Conservation (phyloP, 768 basidiomycete species). For the Arthromyces matolae region DNA sequence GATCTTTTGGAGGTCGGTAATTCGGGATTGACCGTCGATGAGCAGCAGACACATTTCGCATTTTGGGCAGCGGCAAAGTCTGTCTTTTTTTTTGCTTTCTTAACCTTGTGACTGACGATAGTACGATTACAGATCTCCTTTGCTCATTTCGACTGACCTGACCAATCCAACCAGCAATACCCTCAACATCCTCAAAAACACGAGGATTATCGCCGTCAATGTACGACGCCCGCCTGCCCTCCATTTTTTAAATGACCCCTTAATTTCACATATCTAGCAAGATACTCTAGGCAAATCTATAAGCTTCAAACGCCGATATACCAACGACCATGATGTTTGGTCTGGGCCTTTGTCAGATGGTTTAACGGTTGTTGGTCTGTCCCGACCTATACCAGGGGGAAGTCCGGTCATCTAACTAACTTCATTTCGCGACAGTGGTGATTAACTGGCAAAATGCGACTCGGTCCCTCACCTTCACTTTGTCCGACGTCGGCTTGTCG, state of each 20-base stretch:
- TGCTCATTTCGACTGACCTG: slow-evolving; percentile 43
- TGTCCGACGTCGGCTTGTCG: slow-evolving; percentile 39
- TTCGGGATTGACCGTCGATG: slow-evolving; percentile 34
- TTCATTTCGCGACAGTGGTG: slow-evolving; percentile 27
- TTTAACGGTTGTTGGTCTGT: slow-evolving; percentile 41
- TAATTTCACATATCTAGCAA: slow-evolving; percentile 30
- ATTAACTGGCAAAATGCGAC: slow-evolving; percentile 41
- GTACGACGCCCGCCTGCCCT: slow-evolving; percentile 21
- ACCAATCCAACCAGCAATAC: slow-evolving; percentile 30
- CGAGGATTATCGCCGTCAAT: slow-evolving; percentile 41
- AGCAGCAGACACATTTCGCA: slow-evolving; percentile 46
- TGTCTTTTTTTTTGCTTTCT: neutral
- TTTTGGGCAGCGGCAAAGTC: slow-evolving; percentile 53
- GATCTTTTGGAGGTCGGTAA: slow-evolving; percentile 55
- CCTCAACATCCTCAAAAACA: slow-evolving; percentile 37
- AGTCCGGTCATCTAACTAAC: neutral
- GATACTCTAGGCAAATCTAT: slow-evolving; percentile 43
- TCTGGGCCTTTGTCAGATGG: slow-evolving; percentile 45
- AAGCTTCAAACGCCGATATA: slow-evolving; percentile 42
- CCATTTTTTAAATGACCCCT: neutral
- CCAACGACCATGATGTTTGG: slow-evolving; percentile 48
- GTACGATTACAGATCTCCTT: slow-evolving; percentile 30
- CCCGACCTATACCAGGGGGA: neutral
- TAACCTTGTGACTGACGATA: neutral
- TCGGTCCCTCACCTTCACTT: slow-evolving; percentile 37